Conservation (phyloP, 2,329 filamentous ascomycete species). For the Plenodomus biglobosus region DNA sequence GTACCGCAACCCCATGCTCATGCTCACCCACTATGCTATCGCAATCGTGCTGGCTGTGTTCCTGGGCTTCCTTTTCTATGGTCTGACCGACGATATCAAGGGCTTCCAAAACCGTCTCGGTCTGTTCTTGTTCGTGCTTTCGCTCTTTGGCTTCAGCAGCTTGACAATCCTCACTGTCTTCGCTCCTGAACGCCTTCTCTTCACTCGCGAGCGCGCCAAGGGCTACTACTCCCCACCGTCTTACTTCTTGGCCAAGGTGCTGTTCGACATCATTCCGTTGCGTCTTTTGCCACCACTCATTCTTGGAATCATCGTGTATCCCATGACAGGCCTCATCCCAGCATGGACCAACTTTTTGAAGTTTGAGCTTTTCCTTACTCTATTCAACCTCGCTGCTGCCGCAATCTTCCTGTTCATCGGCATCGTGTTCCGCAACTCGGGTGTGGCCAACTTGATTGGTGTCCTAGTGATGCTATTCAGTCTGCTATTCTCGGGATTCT, state of each 20-base stretch:
- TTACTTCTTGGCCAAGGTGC: slow-evolving; percentile 93
- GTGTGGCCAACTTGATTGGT: slow-evolving; percentile 90
- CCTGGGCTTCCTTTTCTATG: slow-evolving; percentile 94
- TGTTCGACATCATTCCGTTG: slow-evolving; percentile 97
- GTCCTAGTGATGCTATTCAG: slow-evolving; percentile 98
- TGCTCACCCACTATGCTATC: slow-evolving; percentile 98
- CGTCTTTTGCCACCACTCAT: slow-evolving; percentile 91
- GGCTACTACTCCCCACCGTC: slow-evolving; percentile 93
- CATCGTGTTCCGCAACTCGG: slow-evolving; percentile 87
- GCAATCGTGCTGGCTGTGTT: slow-evolving; percentile 92
- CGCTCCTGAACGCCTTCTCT: slow-evolving; percentile 83
- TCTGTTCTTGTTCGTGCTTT: slow-evolving; percentile 95
- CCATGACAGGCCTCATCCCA: slow-evolving; percentile 91
- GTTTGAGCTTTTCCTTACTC: slow-evolving; percentile 86
- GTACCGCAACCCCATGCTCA: slow-evolving; percentile 95
- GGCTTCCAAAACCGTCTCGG: slow-evolving; percentile 97
- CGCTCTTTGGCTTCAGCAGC: slow-evolving; percentile 95
- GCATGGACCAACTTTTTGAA: slow-evolving; percentile 82
- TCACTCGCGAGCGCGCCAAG: slow-evolving; percentile 91
- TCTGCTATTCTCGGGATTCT: slow-evolving; percentile 86
- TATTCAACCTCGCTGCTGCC: slow-evolving; percentile 94
- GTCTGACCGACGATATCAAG: slow-evolving; percentile 90
- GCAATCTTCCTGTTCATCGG: slow-evolving; percentile 95
- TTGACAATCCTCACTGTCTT: slow-evolving; percentile 93
- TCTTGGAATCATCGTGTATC: slow-evolving; percentile 94